phyloP scores from a whole-genome alignment of 2,329 filamentous ascomycete species.

The Penicillium sumatraense region DNA sequence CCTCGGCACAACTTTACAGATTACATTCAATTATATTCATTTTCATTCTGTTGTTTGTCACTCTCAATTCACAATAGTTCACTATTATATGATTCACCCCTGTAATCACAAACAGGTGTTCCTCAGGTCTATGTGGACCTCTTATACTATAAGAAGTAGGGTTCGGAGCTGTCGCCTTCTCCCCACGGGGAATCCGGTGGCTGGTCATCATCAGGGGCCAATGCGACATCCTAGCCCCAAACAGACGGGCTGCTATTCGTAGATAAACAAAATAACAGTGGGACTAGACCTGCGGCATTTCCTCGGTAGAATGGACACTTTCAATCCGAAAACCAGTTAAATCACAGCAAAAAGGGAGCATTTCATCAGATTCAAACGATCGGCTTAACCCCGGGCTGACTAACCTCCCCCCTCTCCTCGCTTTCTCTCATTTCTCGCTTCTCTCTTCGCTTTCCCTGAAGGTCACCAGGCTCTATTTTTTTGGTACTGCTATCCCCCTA shows the following conservation, averaged over 20 bases:
- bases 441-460: too few species aligned
- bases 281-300: slow-evolving; percentile 2
- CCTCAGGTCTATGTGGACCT: slow-evolving; percentile 1
- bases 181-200: slow-evolving; percentile 19
- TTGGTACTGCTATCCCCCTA: too few species aligned
- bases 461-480: too few species aligned
- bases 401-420: slow-evolving; percentile 15
- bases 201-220: slow-evolving; percentile 9
- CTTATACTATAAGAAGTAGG: too few species aligned
- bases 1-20: too few species aligned
- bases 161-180: slow-evolving; percentile 9
- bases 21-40: too few species aligned
- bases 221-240: slow-evolving; percentile 1
- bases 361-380: background rate
- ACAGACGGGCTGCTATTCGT: slow-evolving; percentile 2
- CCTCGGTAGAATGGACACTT: slow-evolving; percentile 13
- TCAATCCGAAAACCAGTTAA: background rate
- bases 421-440: slow-evolving; percentile 4
- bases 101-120: too few species aligned
- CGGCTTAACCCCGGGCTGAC: slow-evolving; percentile 21
- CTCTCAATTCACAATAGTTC: background rate
- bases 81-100: too few species aligned
- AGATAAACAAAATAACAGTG: background rate
- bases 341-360: background rate
- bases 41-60: too few species aligned